A percentile compares a stretch with the other conserved stretches of the same genome.
Evolutionary conservation across 1,284 basidiomycete genomes (phyloP).

Genomic region (Sutorius eximius): DNA sequence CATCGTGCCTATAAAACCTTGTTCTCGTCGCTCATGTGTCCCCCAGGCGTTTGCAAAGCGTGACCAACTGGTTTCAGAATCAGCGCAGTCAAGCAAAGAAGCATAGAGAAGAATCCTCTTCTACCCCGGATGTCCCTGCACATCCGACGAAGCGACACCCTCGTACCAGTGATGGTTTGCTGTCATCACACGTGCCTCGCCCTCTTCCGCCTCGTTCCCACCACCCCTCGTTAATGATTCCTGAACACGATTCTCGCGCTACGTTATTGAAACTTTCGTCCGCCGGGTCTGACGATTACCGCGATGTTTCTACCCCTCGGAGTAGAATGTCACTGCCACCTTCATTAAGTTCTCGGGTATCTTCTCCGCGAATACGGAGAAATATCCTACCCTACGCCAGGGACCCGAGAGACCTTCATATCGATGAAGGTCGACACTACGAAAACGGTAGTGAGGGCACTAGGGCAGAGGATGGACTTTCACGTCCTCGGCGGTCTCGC

Average conservation of each 20-base stretch:
- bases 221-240: constrained; percentile 36
- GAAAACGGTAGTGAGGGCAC: constrained; percentile 23
- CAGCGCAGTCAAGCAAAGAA: constrained; percentile 71
- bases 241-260: constrained; percentile 21
- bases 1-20: constrained; percentile 7
- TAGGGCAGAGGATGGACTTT: constrained; percentile 32
- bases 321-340: constrained; percentile 35
- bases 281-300: constrained; percentile 25
- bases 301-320: constrained; percentile 30
- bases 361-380: constrained; percentile 43
- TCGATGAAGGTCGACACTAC: constrained; percentile 35
- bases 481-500: constrained; percentile 63
- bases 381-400: constrained; percentile 46
- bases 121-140: constrained; percentile 25
- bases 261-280: constrained; percentile 30
- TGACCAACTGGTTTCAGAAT: constrained; percentile 84
- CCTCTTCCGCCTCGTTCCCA: constrained; percentile 47
- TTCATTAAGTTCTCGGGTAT: constrained; percentile 27
- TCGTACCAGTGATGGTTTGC: constrained; percentile 4
- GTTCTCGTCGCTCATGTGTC: constrained; percentile 18
- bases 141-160: constrained; percentile 26
- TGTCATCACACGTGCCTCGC: constrained; percentile 15
- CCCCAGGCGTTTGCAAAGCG: constrained; percentile 68
- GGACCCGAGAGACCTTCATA: constrained; percentile 29
- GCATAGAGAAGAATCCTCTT: constrained; percentile 51